Percentiles rank a stretch among this genome's conserved stretches.
Evolutionary conservation across 1,284 basidiomycete genomes (phyloP).

Genomic region (Coniferiporia sulphurascens): DNA sequence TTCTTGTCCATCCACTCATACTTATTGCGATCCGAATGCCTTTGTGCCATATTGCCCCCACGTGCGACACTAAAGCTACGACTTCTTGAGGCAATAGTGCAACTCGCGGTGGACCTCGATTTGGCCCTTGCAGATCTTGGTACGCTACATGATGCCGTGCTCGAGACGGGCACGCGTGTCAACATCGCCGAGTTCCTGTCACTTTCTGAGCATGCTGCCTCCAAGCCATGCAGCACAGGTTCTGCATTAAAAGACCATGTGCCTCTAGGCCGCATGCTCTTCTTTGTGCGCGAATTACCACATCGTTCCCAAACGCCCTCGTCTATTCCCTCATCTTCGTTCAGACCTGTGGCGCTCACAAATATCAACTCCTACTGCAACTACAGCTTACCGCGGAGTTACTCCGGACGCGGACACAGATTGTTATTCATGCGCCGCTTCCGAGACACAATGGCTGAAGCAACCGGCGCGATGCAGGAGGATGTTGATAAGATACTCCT

Average conservation of each 20-base stretch:
- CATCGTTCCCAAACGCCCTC: not conserved
- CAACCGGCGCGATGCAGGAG: conserved; percentile 3
- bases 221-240: not conserved
- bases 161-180: conserved; percentile 11
- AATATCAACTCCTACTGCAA: not conserved
- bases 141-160: conserved; percentile 4
- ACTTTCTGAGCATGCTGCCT: conserved; percentile 5
- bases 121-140: conserved; percentile 7
- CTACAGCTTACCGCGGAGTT: not conserved
- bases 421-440: conserved; percentile 13
- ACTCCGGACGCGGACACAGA: conserved; percentile 2
- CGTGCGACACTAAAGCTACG: conserved; percentile 6
- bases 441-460: conserved; percentile 10
- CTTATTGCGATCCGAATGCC: not conserved
- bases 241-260: conserved; percentile 1
- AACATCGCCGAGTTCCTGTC: conserved; percentile 7
- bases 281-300: conserved; percentile 12
- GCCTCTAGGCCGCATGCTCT: not conserved
- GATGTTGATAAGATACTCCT: conserved; percentile 11
- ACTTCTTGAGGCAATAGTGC: conserved; percentile 11
- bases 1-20: not conserved
- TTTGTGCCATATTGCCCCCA: not conserved
- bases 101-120: conserved; percentile 12
- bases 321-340: not conserved
- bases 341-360: not conserved